Conservation (phyloP, 257 asterid species). For the Nicotiana knightiana region DNA sequence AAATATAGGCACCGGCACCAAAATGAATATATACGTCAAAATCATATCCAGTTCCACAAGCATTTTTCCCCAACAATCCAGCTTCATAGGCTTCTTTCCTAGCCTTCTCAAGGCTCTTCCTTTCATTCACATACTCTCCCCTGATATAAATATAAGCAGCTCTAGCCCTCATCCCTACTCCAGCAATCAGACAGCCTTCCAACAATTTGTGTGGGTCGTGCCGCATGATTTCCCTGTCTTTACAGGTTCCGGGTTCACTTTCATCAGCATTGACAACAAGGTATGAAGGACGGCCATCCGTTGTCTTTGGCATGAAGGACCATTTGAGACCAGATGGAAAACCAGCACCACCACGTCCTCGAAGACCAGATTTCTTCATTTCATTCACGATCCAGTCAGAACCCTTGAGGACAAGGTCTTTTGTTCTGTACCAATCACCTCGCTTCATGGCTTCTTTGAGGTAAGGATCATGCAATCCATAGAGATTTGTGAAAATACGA, state of each 20-base stretch:
- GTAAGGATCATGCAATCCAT: constrained; percentile 89
- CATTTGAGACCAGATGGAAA: constrained; percentile 98
- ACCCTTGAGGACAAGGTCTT: constrained; percentile 88
- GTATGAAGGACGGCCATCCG: constrained; percentile 98
- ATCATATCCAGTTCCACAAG: constrained; percentile 96
- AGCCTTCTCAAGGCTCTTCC: constrained; percentile 77
- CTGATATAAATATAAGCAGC: constrained; percentile 97
- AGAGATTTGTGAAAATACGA: constrained; percentile 88
- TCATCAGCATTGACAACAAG: constrained; percentile 99
- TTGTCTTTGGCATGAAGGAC: constrained; percentile 96
- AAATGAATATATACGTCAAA: constrained; percentile 93
- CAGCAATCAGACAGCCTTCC: constrained; percentile 97
- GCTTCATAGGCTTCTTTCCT: constrained; percentile 90
- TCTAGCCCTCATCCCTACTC: constrained; percentile 95
- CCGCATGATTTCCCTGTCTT: constrained; percentile 97
- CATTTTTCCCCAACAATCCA: constrained; percentile 88
- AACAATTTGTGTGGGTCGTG: constrained; percentile 97
- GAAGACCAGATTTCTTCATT: constrained; percentile 94
- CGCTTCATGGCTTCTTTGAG: constrained; percentile 97
- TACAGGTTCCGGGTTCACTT: constrained; percentile 99
- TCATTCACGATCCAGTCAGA: constrained; percentile 95
- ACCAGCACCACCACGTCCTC: constrained; percentile 99
- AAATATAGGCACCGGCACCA: constrained; percentile 97
- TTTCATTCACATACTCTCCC: constrained; percentile 95
- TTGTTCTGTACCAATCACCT: constrained; percentile 97